Percentiles rank a stretch among this genome's conserved stretches.
phyloP scores from a whole-genome alignment of 306 rosid genomes.

The Vicia faba region DNA sequence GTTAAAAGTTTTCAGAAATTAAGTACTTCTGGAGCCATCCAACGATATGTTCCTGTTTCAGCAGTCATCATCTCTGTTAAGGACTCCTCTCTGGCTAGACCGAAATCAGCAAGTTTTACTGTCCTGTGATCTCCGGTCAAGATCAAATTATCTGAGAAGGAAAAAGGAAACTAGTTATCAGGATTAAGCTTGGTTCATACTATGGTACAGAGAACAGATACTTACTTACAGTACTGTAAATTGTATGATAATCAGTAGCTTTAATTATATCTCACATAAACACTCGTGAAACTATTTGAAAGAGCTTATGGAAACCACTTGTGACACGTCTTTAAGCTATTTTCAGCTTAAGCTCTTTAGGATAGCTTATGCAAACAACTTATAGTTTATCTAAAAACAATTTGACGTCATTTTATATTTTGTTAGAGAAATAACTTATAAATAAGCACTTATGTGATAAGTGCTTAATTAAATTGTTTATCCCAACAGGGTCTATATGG shows the following conservation, averaged over 20 bases:
- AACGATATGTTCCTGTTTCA: constrained; percentile 92
- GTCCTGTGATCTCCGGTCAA: constrained; percentile 80
- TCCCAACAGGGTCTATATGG: background rate
- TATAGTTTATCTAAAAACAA: background rate
- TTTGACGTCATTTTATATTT: background rate
- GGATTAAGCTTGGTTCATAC: background rate
- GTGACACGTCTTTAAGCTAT: background rate
- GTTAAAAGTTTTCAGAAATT: constrained; percentile 20
- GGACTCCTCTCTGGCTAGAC: constrained; percentile 95
- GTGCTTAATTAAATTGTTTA: background rate
- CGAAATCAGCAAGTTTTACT: constrained; percentile 90
- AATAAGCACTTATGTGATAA: background rate
- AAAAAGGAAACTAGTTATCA: constrained; percentile 35
- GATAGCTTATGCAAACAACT: background rate
- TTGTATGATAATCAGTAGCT: background rate
- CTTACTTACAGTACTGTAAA: background rate
- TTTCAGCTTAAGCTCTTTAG: background rate
- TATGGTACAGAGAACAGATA: background rate
- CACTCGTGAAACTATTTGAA: background rate
- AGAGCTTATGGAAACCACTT: background rate
- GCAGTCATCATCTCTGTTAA: constrained; percentile 99
- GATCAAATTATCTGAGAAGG: constrained; percentile 73
- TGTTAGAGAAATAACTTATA: background rate
- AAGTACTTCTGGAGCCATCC: constrained; percentile 99
- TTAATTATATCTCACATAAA: background rate